These are phyloP conservation scores for Gossypium australe DNA, from an alignment of 345 rosid species.

Conservation along the genomic window DNA sequence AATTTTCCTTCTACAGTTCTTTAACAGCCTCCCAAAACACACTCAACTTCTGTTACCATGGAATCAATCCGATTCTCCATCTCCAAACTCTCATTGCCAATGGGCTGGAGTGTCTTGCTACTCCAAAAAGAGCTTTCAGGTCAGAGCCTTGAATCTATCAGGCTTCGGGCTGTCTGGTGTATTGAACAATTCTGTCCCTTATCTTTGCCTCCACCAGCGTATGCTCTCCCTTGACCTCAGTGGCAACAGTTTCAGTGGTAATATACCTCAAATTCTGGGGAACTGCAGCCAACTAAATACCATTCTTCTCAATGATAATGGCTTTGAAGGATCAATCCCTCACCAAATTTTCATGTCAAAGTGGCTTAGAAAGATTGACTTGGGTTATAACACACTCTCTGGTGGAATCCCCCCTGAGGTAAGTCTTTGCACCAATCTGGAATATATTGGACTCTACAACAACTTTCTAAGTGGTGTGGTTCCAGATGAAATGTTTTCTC, in stretches of 20 bases:
- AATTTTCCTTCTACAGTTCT: constrained; percentile 27
- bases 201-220: constrained; percentile 27
- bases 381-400: constrained; percentile 29
- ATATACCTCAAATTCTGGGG: constrained; percentile 27
- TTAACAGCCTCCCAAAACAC: constrained; percentile 24
- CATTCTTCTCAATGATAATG: constrained; percentile 29
- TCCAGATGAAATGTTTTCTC: constrained; percentile 27
- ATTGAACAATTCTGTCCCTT: constrained; percentile 24
- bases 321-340: constrained; percentile 25
- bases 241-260: constrained; percentile 34
- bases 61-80: constrained; percentile 22
- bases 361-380: constrained; percentile 21
- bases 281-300: constrained; percentile 24
- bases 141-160: constrained; percentile 35
- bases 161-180: constrained; percentile 29
- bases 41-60: constrained; percentile 31
- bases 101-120: constrained; percentile 36
- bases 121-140: constrained; percentile 17
- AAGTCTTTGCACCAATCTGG: constrained; percentile 25
- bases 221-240: constrained; percentile 34
- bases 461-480: constrained; percentile 29
- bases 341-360: constrained; percentile 27
- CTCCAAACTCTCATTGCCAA: constrained; percentile 24
- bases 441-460: constrained; percentile 32
- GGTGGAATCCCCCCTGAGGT: constrained; percentile 37